Conservation (phyloP, 1,284 basidiomycete genomes). For the Ganoderma resinaceum region DNA sequence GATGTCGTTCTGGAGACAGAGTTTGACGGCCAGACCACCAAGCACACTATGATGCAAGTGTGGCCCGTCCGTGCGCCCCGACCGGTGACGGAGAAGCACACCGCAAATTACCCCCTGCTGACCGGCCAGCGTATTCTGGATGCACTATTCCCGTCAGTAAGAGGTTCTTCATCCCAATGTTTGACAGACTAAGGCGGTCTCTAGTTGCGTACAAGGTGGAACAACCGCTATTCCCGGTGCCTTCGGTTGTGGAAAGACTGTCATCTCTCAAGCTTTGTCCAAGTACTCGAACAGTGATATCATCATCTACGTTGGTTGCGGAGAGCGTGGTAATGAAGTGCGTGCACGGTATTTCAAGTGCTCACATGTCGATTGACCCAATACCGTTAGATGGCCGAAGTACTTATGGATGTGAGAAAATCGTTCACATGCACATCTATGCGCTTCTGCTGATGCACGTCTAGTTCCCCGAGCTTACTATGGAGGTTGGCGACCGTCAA, state of each 20-base stretch:
- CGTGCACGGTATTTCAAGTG: conserved; percentile 27
- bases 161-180: conserved; percentile 35
- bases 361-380: background rate
- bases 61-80: conserved; percentile 99
- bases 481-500: conserved; percentile 91
- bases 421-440: conserved; percentile 8
- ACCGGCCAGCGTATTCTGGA: conserved; percentile 99
- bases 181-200: conserved; percentile 11
- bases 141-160: conserved; percentile 87
- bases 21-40: conserved; percentile 94
- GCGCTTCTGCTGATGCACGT: conserved; percentile 19
- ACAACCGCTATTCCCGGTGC: conserved; percentile 99
- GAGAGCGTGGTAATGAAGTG: conserved; percentile 91
- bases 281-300: conserved; percentile 99
- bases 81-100: conserved; percentile 94
- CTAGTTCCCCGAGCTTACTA: conserved; percentile 96
- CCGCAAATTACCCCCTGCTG: conserved; percentile 90
- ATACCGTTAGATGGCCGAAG: conserved; percentile 90
- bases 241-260: conserved; percentile 98
- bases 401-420: conserved; percentile 83
- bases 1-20: conserved; percentile 97
- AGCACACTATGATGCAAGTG: conserved; percentile 96
- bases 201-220: conserved; percentile 95
- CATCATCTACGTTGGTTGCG: conserved; percentile 99
- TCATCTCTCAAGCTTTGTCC: conserved; percentile 96